Conservation (phyloP, 1,284 basidiomycete species). For the Inonotus obliquus region DNA sequence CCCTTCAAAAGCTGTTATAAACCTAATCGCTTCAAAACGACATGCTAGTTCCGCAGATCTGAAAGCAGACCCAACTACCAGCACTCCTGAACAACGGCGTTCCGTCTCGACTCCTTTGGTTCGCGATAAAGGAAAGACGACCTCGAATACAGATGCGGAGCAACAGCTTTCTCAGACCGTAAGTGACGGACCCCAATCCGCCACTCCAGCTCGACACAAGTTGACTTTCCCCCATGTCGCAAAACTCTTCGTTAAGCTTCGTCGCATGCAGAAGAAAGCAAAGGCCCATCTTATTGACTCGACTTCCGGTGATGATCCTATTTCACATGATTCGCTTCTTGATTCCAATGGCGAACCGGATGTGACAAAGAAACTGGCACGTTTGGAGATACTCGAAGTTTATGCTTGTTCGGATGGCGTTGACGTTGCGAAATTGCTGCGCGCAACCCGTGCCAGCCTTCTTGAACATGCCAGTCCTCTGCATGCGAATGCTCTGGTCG, state of each 20-base stretch:
- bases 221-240: conserved; percentile 40
- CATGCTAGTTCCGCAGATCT: conserved; percentile 9
- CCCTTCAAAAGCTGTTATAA: conserved; percentile 9
- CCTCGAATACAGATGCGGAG: not conserved
- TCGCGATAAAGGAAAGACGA: not conserved
- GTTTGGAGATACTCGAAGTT: conserved; percentile 42
- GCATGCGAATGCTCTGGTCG: conserved; percentile 58
- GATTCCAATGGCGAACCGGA: conserved; percentile 28
- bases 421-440: conserved; percentile 51
- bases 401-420: conserved; percentile 63
- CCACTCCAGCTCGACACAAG: not conserved
- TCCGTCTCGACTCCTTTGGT: conserved; percentile 4
- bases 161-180: not conserved
- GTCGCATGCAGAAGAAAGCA: conserved; percentile 29
- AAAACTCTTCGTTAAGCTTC: conserved; percentile 49
- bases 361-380: conserved; percentile 15
- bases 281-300: conserved; percentile 37
- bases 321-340: conserved; percentile 37
- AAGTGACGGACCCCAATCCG: not conserved
- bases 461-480: conserved; percentile 47
- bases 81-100: conserved; percentile 2
- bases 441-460: conserved; percentile 47
- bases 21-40: conserved; percentile 12
- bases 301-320: conserved; percentile 45
- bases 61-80: not conserved